Evolutionary conservation across 2,329 filamentous ascomycete genomes (phyloP).

Genomic region (Verticillium longisporum): DNA sequence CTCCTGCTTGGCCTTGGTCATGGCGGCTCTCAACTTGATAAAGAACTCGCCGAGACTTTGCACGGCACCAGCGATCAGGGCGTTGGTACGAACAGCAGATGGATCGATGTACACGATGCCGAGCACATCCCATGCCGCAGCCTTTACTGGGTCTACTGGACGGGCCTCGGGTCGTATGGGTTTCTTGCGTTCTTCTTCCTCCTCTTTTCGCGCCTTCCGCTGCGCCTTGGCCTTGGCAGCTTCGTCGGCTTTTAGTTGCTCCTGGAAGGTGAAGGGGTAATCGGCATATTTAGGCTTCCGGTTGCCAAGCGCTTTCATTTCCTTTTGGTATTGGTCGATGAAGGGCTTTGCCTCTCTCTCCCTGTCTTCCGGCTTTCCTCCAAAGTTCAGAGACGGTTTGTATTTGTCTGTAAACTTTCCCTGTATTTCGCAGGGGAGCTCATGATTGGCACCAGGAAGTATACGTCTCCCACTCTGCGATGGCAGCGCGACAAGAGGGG

Average conservation of each 20-base stretch:
- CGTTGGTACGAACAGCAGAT: constrained; percentile 26
- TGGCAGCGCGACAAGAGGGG: constrained; percentile 33
- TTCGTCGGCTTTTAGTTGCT: constrained; percentile 38
- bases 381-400: constrained; percentile 29
- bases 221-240: constrained; percentile 37
- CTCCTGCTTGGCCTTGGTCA: constrained; percentile 39
- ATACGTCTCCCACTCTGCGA: constrained; percentile 29
- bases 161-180: constrained; percentile 34
- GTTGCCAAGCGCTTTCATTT: constrained; percentile 33
- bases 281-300: constrained; percentile 39
- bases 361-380: constrained; percentile 31
- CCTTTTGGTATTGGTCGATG: constrained; percentile 32
- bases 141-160: constrained; percentile 37
- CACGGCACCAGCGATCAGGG: constrained; percentile 38
- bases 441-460: constrained; percentile 29
- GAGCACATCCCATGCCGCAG: constrained; percentile 46
- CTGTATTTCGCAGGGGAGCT: constrained; percentile 36
- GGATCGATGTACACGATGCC: constrained; percentile 42
- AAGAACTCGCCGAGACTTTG: constrained; percentile 44
- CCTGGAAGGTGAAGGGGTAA: constrained; percentile 34
- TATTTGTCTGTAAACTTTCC: constrained; percentile 34
- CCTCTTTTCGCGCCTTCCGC: constrained; percentile 35
- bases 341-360: constrained; percentile 29
- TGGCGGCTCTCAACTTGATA: constrained; percentile 38
- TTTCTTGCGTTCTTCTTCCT: constrained; percentile 31